A percentile compares a stretch with the other conserved stretches of the same genome.
phyloP scores from a whole-genome alignment of 192 early-diverging fungal genomes.

The Lobosporangium transversale region DNA sequence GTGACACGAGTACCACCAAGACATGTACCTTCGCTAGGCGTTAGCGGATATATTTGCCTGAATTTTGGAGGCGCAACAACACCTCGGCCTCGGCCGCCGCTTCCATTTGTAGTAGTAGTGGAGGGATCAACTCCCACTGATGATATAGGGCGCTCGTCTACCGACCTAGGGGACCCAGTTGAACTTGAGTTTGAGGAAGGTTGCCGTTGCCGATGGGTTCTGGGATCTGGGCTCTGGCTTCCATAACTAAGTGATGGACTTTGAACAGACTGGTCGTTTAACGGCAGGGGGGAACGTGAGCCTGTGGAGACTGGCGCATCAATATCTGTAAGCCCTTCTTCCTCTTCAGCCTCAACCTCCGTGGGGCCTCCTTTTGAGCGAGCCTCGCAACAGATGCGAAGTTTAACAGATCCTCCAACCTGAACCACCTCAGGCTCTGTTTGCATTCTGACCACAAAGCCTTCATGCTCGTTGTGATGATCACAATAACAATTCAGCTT shows the following conservation, averaged over 20 bases:
- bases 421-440: slow-evolving; percentile 24
- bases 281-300: slow-evolving; percentile 17
- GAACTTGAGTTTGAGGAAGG: slow-evolving; percentile 32
- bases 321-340: slow-evolving; percentile 47
- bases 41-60: slow-evolving; percentile 37
- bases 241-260: slow-evolving; percentile 40
- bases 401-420: slow-evolving; percentile 34
- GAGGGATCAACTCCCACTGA: slow-evolving; percentile 15
- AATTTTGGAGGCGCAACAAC: slow-evolving; percentile 16
- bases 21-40: slow-evolving; percentile 38
- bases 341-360: slow-evolving; percentile 38
- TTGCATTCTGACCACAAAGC: slow-evolving; percentile 40
- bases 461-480: slow-evolving; percentile 45
- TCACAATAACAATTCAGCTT: slow-evolving; percentile 50
- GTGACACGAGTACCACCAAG: slow-evolving; percentile 43
- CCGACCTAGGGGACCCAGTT: slow-evolving; percentile 28
- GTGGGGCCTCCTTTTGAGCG: slow-evolving; percentile 35
- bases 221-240: slow-evolving; percentile 24
- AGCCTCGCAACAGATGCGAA: slow-evolving; percentile 47
- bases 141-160: slow-evolving; percentile 26
- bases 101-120: background rate
- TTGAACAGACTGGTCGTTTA: slow-evolving; percentile 17
- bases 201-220: slow-evolving; percentile 11
- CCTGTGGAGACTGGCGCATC: slow-evolving; percentile 44
- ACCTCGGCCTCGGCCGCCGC: background rate